Conservation (phyloP, 2,329 filamentous ascomycete genomes). For the Pseudocercospora vitis region DNA sequence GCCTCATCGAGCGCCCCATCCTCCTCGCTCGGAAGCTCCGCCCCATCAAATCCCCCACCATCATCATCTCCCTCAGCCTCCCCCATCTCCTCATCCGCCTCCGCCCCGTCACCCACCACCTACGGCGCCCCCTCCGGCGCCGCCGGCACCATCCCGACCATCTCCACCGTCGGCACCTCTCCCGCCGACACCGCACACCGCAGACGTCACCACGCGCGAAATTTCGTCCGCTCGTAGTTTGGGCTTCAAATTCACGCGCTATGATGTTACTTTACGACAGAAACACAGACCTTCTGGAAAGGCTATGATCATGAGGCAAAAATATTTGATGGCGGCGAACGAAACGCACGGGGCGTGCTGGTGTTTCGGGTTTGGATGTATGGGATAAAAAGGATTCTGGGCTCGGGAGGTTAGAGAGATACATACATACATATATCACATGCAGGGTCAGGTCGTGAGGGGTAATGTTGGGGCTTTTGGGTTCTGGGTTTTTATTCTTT, state of each 20-base stretch:
- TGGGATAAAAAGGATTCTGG: too few relatives aligned
- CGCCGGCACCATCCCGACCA: conserved; percentile 9
- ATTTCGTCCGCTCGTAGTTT: conserved; percentile 4
- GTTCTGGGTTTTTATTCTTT: too few relatives aligned
- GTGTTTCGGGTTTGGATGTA: neutral
- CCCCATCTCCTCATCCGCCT: conserved; percentile 1
- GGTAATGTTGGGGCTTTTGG: too few relatives aligned
- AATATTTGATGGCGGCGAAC: neutral
- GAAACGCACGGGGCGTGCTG: too few relatives aligned
- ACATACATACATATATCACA: too few relatives aligned
- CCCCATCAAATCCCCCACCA: too few relatives aligned
- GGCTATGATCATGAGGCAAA: neutral
- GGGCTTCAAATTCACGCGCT: neutral
- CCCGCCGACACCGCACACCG: too few relatives aligned
- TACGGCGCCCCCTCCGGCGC: conserved; percentile 6
- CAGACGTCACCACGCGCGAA: conserved; percentile 3
- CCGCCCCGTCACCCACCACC: neutral
- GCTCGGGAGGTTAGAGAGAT: too few relatives aligned
- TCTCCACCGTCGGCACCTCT: conserved; percentile 10
- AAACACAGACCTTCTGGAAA: neutral
- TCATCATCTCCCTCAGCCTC: conserved; percentile 8
- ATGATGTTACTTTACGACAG: neutral
- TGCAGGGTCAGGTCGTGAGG: too few relatives aligned
- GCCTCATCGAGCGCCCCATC: conserved; percentile 6
- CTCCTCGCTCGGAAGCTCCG: too few relatives aligned